These are phyloP conservation scores for Populus hybrid DNA, from an alignment of 441 rosid species.

Conservation along the genomic window DNA sequence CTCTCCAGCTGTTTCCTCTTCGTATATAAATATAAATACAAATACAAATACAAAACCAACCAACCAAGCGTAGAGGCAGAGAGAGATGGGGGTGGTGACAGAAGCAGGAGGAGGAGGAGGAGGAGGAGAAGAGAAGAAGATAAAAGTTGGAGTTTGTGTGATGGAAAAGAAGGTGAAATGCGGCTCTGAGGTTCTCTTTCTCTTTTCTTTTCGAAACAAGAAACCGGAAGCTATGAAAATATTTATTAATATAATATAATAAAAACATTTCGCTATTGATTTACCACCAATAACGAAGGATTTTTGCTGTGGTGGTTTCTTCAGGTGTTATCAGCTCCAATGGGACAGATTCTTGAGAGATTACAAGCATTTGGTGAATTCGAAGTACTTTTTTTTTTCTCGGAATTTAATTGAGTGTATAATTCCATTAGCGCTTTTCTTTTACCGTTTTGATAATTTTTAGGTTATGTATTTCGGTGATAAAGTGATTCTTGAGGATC, in stretches of 20 bases:
- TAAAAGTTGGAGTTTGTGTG: slow-evolving; percentile 89
- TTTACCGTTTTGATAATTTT: neutral
- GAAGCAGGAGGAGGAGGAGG: slow-evolving; percentile 20
- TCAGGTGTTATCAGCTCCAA: slow-evolving; percentile 85
- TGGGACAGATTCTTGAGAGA: slow-evolving; percentile 7
- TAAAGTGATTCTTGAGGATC: slow-evolving; percentile 76
- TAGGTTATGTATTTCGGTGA: slow-evolving; percentile 80
- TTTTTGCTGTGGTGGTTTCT: slow-evolving; percentile 3
- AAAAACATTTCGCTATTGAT: neutral
- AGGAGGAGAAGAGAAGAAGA: slow-evolving; percentile 35
- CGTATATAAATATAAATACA: neutral
- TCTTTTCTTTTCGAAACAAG: slow-evolving; percentile 5
- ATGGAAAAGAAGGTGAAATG: slow-evolving; percentile 99
- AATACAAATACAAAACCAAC: neutral
- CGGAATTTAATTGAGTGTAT: neutral
- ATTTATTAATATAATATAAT: no score
- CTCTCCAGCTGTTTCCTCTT: neutral
- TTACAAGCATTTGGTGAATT: slow-evolving; percentile 72
- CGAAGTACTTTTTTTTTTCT: slow-evolving; percentile 39
- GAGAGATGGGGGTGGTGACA: slow-evolving; percentile 25
- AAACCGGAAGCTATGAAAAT: neutral
- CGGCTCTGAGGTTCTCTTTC: slow-evolving; percentile 66
- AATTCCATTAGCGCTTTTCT: neutral
- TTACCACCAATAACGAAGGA: neutral
- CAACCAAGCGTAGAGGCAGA: neutral